phyloP scores from a whole-genome alignment of 2,329 filamentous ascomycete genomes.

The Diaporthe longicolla region DNA sequence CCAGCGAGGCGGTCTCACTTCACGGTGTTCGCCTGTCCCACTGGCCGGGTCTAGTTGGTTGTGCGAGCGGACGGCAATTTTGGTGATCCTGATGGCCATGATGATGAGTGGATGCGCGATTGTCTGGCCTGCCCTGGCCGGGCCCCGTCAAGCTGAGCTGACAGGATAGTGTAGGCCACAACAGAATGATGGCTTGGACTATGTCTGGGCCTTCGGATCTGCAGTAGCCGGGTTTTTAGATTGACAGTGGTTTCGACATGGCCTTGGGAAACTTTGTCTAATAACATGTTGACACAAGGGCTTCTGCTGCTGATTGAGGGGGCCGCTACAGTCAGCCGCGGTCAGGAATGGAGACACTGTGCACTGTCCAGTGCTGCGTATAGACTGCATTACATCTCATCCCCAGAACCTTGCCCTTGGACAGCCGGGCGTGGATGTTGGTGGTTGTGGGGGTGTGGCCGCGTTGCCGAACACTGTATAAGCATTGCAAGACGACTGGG shows the following conservation, averaged over 20 bases:
- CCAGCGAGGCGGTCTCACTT: slow-evolving; percentile 32
- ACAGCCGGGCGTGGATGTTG: not conserved
- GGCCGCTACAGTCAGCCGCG: not conserved
- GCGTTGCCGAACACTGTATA: not conserved
- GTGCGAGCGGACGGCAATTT: slow-evolving; percentile 21
- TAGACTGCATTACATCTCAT: not conserved
- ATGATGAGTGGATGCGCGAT: slow-evolving; percentile 20
- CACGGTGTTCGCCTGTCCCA: slow-evolving; percentile 17
- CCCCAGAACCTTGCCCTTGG: slow-evolving; percentile 20
- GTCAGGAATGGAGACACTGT: not conserved
- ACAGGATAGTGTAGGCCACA: slow-evolving; percentile 3
- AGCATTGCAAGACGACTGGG: slow-evolving; percentile 13
- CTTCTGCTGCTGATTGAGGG: slow-evolving; percentile 15
- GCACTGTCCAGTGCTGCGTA: not conserved
- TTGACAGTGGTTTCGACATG: slow-evolving; percentile 27
- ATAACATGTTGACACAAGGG: slow-evolving; percentile 2
- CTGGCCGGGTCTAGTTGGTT: slow-evolving; percentile 20
- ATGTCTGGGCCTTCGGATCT: slow-evolving; percentile 33
- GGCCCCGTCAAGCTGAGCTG: slow-evolving; percentile 8
- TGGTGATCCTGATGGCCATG: slow-evolving; percentile 27
- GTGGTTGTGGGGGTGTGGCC: slow-evolving; percentile 15
- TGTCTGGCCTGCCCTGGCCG: slow-evolving; percentile 24
- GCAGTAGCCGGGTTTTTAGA: slow-evolving; percentile 29
- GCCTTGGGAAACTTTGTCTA: slow-evolving; percentile 22
- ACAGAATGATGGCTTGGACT: slow-evolving; percentile 26